Evolutionary conservation across 2,329 filamentous ascomycete species (phyloP), one percentile per base, ranked within the genome.

Genomic region (Fusarium mexicanum): DNA sequence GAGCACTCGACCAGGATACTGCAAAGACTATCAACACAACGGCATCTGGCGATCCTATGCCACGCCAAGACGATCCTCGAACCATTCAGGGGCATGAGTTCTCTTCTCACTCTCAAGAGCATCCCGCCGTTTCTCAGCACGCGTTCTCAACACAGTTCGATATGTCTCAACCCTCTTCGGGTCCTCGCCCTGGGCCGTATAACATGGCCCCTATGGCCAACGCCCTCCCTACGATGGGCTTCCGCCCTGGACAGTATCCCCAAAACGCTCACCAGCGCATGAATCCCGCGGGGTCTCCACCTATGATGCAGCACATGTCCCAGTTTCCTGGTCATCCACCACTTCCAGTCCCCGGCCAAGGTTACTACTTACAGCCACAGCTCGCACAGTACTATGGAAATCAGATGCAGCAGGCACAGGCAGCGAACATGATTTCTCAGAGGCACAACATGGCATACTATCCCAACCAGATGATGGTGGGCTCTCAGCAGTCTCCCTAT

Each of bases 321-420:
- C 85, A 84, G 46, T 88, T 83, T 64, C 78, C 80, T 18, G 79
- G 79, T 3, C 84, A 84, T 64, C 74, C 78, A 14, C 71, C 79
- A 31, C 82, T 87, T 74, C 77, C 81, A 22, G 78, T 86, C 67
- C 68, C 80, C 29, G 80, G 78, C 24, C 86, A 86, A 54, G 83
- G 83, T 31, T 89, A 86, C 71, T 89, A 89, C 69, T 70, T 86
- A 61, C 81, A 84, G 14, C 83, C 85, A 48, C 84, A 84, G 38
- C 82, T 85, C 71, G 77, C 81, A n/a, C 84, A 82, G 18, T 88
- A 84, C 68, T 88, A 87, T 70, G 81, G 79, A 54, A 80, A 80
- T 10, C 84, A 85, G 22, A 74, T 86, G 50, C 75, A 84, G 12
- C 80, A 84, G 24, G 76, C 81, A n/a, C 72, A 84, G 82, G 47